Base-by-base conservation (phyloP, 306 rosid genomes). In the Citrullus mucosospermus region DNA sequence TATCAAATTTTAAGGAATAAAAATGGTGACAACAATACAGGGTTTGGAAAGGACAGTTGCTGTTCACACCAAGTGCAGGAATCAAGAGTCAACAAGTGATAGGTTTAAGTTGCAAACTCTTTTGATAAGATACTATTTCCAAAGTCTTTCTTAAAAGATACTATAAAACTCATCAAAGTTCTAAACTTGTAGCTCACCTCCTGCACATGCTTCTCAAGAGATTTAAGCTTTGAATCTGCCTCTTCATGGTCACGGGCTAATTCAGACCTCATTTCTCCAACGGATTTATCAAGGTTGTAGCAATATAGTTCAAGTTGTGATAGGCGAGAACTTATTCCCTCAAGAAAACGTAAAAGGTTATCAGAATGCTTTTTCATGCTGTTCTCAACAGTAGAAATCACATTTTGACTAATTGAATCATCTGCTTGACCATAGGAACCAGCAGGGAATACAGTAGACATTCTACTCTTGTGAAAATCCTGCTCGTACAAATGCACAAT, bases 251-350 rank as follows among this genome's bases (percentile, higher is more conserved):
- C 96, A 80, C 86, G 92, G 54, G 76, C 78, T 63, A 93, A 80
- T 75, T 93, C 96, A 17, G 93, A 88, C 60, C 96, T 88, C 97
- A 93, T 90, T 90, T 92, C 98, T 80, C 93, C 92, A 59, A 93
- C 90, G 34, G 98, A 91, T 69, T 91, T 93, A 81, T 93, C 98
- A 66, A 93, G 85, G 85, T 91, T 93, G 86, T 93, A 93, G 85
- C 98, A 93, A 82, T 91, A 91, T 53, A 93, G 78, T 79, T 93
- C 98, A 89, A 93, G 81, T 83, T 93, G 91, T 13, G 98, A 93
- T 74, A 93, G 82, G 84, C 98, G 85, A 9, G 93, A 86, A 85
- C 98, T 88, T 16, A 93, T 85, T 81, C 98, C 98, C 81, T 91
- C 98, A 20, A 93, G 97, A 82, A 90, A 91, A 53, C 92, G 86